A percentile compares a stretch with the other conserved stretches of the same genome.
Conservation (phyloP, 139 green algal genomes). For the Chlorella sp. region DNA sequence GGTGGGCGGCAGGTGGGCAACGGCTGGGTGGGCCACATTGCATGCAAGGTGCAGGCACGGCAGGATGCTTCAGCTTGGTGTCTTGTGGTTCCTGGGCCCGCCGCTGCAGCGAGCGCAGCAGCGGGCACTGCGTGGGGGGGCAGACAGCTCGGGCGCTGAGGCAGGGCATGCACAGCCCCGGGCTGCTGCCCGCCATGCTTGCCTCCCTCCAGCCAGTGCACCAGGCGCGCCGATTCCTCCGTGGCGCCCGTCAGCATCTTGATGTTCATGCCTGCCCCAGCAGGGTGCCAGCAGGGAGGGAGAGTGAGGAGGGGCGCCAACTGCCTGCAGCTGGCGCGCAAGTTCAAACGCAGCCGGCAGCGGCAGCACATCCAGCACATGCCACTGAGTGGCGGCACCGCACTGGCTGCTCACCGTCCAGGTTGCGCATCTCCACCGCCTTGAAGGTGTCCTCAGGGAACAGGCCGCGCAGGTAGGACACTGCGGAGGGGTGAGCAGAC, state of each 20-base stretch:
- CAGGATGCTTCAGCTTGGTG: background rate
- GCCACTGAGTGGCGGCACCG: background rate
- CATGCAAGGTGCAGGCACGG: background rate
- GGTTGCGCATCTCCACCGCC: slow-evolving; percentile 62
- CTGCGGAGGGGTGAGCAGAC: slow-evolving; percentile 57
- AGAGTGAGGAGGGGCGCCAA: background rate
- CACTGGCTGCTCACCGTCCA: slow-evolving; percentile 62
- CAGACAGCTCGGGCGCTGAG: background rate
- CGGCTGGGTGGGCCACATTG: too few species aligned
- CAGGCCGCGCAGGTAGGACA: slow-evolving; percentile 73
- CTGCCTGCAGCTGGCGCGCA: background rate
- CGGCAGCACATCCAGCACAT: background rate
- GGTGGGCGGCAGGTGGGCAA: background rate
- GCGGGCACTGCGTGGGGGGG: background rate
- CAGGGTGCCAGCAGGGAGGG: background rate
- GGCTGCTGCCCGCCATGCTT: background rate
- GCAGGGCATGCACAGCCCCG: background rate
- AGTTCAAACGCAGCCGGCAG: background rate
- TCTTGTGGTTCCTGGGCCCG: background rate
- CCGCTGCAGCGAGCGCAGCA: too few species aligned
- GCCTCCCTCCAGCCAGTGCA: slow-evolving; percentile 75
- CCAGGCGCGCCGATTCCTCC: slow-evolving; percentile 63
- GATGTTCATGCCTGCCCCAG: slow-evolving; percentile 72
- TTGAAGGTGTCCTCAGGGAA: slow-evolving; percentile 74
- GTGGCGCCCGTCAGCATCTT: slow-evolving; percentile 61